These are phyloP conservation scores for Podaxis sp. DNA, from an alignment of 768 basidiomycete genomes.

Conservation along the genomic window DNA sequence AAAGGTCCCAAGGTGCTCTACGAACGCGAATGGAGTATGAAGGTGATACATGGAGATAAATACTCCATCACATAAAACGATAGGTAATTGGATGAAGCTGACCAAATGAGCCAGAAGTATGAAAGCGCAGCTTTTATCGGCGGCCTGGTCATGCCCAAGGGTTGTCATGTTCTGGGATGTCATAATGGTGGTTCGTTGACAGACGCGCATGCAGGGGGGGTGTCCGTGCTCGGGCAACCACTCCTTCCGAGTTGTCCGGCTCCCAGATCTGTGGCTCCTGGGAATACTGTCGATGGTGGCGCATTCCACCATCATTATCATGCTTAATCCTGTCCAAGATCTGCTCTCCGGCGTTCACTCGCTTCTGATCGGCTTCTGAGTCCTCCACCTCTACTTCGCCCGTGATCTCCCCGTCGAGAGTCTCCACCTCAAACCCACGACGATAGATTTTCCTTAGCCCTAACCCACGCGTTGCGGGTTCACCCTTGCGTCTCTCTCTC, in stretches of 20 bases:
- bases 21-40: background rate
- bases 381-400: constrained; percentile 43
- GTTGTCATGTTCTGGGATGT: constrained; percentile 20
- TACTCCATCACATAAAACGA: too few relatives aligned
- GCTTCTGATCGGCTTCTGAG: constrained; percentile 21
- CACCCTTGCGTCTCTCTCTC: constrained; percentile 60
- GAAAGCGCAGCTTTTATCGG: background rate
- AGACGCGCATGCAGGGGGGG: constrained; percentile 15
- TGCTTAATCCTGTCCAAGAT: constrained; percentile 34
- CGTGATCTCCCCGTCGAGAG: constrained; percentile 30
- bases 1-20: background rate
- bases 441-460: constrained; percentile 55
- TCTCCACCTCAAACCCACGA: constrained; percentile 43
- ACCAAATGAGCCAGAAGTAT: too few relatives aligned
- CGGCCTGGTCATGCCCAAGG: constrained; percentile 20
- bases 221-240: constrained; percentile 14
- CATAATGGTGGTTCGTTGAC: constrained; percentile 8
- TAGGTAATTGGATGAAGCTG: background rate
- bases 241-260: constrained; percentile 22
- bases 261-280: constrained; percentile 15
- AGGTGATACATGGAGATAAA: background rate
- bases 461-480: constrained; percentile 46
- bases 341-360: constrained; percentile 43
- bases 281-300: background rate
- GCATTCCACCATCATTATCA: constrained; percentile 26